Evolutionary conservation across 495 filamentous ascomycete genomes (phyloP).

Genomic region (Cercophora samala): DNA sequence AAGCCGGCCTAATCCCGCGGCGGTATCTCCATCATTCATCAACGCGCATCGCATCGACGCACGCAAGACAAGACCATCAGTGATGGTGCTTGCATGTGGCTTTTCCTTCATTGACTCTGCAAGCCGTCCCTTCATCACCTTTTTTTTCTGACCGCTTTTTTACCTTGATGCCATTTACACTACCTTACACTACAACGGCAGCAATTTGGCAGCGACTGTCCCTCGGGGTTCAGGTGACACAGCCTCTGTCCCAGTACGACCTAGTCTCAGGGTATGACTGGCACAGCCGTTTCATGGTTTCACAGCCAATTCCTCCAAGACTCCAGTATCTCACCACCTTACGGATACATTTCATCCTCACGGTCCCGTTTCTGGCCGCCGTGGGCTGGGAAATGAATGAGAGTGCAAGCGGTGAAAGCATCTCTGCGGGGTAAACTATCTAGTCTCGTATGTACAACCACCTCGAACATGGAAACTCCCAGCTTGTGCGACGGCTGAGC

Average conservation of each 20-base stretch:
- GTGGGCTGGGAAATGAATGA: background rate
- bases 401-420: background rate
- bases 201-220: background rate
- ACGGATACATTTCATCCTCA: background rate
- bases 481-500: background rate
- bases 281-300: slow-evolving; percentile 23
- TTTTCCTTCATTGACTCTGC: background rate
- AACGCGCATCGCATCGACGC: background rate
- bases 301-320: background rate
- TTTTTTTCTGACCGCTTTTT: background rate
- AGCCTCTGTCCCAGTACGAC: slow-evolving; percentile 15
- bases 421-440: background rate
- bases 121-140: background rate
- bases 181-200: background rate
- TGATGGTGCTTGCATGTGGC: slow-evolving; percentile 11
- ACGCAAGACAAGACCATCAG: background rate
- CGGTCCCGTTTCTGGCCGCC: slow-evolving; percentile 18
- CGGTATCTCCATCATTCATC: background rate
- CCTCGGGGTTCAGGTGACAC: slow-evolving; percentile 11
- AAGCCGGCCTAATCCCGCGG: slow-evolving; percentile 1
- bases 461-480: background rate
- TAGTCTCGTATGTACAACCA: background rate
- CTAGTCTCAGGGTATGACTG: slow-evolving; percentile 4
- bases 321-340: background rate
- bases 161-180: background rate